A percentile compares a stretch with the other conserved stretches of the same genome.
Conservation (phyloP, 2,329 filamentous ascomycete species). For the Westerdykella sp. region DNA sequence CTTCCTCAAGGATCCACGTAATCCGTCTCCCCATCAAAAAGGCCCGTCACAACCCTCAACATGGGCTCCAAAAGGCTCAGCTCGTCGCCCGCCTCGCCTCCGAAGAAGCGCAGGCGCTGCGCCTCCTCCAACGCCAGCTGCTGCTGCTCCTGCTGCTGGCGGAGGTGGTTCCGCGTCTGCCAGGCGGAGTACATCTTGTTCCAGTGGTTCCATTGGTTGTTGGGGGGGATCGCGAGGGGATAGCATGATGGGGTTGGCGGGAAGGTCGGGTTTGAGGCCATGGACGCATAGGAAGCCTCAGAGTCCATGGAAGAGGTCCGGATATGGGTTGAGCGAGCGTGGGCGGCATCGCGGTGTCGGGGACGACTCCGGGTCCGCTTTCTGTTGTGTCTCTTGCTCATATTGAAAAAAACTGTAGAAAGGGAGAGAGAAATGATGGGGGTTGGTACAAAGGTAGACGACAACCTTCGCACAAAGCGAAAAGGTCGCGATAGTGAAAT, state of each 20-base stretch:
- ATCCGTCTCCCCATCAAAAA: constrained; percentile 42
- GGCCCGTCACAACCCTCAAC: constrained; percentile 43
- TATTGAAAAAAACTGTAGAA: constrained; percentile 5
- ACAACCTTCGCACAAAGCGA: background rate
- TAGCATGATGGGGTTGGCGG: constrained; percentile 1
- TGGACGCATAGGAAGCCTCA: constrained; percentile 19
- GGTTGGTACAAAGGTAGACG: too few species aligned
- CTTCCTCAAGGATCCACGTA: constrained; percentile 37
- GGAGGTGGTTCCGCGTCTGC: constrained; percentile 26
- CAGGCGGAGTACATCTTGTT: constrained; percentile 34
- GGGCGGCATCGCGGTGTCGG: constrained; percentile 32
- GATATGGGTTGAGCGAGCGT: constrained; percentile 21
- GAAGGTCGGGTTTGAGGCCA: too few species aligned
- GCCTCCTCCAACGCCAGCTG: constrained; percentile 25
- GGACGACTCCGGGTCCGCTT: constrained; percentile 40
- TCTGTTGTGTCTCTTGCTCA: constrained; percentile 42
- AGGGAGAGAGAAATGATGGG: too few species aligned
- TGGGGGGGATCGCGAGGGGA: constrained; percentile 13
- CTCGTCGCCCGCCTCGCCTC: constrained; percentile 40
- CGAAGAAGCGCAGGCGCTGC: constrained; percentile 40
- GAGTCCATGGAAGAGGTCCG: constrained; percentile 28
- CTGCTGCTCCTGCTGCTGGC: constrained; percentile 23
- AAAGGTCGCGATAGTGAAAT: too few species aligned
- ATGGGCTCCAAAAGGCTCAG: constrained; percentile 40
- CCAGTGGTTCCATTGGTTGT: constrained; percentile 36